Evolutionary conservation across 2,329 filamentous ascomycete species (phyloP).

Genomic region (Penicillium crustosum): DNA sequence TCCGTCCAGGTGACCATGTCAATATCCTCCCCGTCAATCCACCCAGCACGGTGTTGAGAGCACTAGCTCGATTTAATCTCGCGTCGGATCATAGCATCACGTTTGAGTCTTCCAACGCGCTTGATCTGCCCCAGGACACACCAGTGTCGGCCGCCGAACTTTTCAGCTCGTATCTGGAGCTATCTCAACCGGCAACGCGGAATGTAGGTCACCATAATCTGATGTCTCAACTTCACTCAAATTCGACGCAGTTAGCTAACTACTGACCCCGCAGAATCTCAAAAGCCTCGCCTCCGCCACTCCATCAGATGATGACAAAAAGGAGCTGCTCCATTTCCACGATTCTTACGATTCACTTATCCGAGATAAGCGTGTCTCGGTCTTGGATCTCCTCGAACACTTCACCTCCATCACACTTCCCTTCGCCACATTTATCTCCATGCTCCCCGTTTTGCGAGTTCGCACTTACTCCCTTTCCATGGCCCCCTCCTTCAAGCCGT

Average conservation of each 20-base stretch:
- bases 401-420: neutral
- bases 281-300: neutral
- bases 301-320: neutral
- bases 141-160: neutral
- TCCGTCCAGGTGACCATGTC: neutral
- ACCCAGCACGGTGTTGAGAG: neutral
- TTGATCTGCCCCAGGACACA: neutral
- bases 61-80: neutral
- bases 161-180: neutral
- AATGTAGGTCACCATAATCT: neutral
- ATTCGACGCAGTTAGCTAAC: neutral
- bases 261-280: neutral
- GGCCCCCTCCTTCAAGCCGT: neutral
- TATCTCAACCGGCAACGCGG: neutral
- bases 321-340: neutral
- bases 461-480: neutral
- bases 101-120: neutral
- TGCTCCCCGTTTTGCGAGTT: neutral
- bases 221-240: neutral
- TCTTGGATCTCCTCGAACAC: neutral
- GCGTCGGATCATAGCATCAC: neutral
- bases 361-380: neutral
- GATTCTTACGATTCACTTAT: neutral
- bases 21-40: neutral
- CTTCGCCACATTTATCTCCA: neutral